phyloP scores from a whole-genome alignment of 2,329 filamentous ascomycete species.

The Pestalotiopsis sp. region DNA sequence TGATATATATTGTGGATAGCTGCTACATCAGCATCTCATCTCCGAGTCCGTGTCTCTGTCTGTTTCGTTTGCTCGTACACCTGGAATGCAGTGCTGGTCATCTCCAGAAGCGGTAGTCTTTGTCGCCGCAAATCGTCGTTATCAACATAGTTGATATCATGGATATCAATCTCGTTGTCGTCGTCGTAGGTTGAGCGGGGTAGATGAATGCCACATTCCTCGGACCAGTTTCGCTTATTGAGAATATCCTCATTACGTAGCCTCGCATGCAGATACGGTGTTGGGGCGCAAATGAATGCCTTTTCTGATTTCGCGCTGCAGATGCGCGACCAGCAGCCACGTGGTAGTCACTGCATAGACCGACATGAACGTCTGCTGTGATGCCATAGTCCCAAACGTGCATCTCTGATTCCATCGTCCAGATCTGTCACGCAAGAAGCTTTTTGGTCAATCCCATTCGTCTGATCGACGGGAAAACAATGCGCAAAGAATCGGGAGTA shows the following conservation, averaged over 20 bases:
- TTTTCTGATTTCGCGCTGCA: background rate
- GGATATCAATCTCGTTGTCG: background rate
- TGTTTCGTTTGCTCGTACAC: background rate
- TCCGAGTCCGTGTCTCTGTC: background rate
- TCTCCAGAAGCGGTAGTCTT: background rate
- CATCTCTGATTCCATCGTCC: background rate
- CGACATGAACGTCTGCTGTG: background rate
- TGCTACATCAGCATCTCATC: background rate
- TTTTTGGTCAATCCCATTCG: background rate
- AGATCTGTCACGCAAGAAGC: background rate
- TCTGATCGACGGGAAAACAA: background rate
- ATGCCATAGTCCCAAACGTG: background rate
- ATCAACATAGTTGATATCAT: background rate
- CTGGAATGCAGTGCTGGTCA: background rate
- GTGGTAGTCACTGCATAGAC: background rate
- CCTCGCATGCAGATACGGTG: background rate
- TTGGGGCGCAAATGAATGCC: background rate
- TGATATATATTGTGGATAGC: background rate
- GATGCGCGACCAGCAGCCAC: background rate
- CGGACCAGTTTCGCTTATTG: background rate
- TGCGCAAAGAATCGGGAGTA: background rate
- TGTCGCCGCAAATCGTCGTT: background rate
- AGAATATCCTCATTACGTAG: background rate
- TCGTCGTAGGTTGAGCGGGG: background rate
- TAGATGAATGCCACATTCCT: background rate